These are phyloP conservation scores for Lentinula novae-zelandiae DNA, from an alignment of 1,284 basidiomycete species.

Conservation along the genomic window DNA sequence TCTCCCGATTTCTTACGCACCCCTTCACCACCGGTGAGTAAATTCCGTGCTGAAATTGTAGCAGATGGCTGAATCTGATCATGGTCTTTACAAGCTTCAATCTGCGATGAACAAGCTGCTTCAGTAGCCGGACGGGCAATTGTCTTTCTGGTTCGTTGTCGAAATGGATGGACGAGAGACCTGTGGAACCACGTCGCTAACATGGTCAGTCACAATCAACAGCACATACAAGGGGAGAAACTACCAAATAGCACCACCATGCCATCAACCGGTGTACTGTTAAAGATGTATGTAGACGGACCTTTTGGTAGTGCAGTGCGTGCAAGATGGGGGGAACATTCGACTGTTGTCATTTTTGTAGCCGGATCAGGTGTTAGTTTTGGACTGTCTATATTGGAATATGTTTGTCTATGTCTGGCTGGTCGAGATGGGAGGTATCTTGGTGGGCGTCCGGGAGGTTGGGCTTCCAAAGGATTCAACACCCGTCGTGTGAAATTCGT, in stretches of 20 bases:
- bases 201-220: conserved; percentile 27
- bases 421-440: conserved; percentile 45
- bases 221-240: conserved; percentile 29
- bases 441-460: conserved; percentile 40
- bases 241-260: conserved; percentile 26
- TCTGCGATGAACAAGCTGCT: conserved; percentile 52
- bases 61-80: not conserved
- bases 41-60: not conserved
- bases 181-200: conserved; percentile 59
- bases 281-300: conserved; percentile 71
- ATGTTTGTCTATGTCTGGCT: conserved; percentile 62
- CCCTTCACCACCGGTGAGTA: conserved; percentile 69
- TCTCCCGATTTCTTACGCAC: conserved; percentile 70
- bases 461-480: conserved; percentile 40
- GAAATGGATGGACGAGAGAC: conserved; percentile 73
- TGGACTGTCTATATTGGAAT: conserved; percentile 70
- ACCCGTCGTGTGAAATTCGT: conserved; percentile 72
- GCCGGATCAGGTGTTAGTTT: conserved; percentile 84
- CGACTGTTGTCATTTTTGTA: conserved; percentile 66
- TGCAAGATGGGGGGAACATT: conserved; percentile 62
- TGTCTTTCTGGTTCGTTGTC: conserved; percentile 73
- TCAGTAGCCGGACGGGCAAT: conserved; percentile 52
- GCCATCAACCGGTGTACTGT: conserved; percentile 49
- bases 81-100: conserved; percentile 32
- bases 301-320: conserved; percentile 77